Evolutionary conservation across 2,329 filamentous ascomycete genomes (phyloP), one percentile per base, ranked within the genome.

Genomic region (Pseudogymnoascus verrucosus): DNA sequence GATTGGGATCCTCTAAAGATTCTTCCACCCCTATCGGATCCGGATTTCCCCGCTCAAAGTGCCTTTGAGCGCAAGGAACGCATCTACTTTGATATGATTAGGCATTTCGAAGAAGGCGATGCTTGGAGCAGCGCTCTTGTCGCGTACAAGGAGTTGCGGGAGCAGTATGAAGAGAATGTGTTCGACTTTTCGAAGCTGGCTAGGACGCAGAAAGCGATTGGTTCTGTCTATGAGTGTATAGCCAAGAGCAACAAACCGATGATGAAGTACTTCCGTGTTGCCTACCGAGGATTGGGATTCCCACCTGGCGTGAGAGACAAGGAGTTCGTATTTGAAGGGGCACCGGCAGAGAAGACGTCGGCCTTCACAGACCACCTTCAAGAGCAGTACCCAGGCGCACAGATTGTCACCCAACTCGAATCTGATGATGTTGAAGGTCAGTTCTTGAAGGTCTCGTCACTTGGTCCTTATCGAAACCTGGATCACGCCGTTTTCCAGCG

Each of bases 161-260:
- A 80, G n/a, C 92, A 98, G 75, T 99, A 98, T 73, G 92, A 96
- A 77, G 85, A 83, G 68, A 96, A 92, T 65, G 78, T 90, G 0
- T 96, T 93, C 74, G 95, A 99, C 76, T 97, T 96, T 70, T 82
- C 88, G 36, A 97, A 99, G 76, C 82, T 99, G 23, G 93, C 95
- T 0, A 85, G 93, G 66, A 89, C 93, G 0, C 89, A 97, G 74
- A 84, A 92, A 65, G 92, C 93, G 5, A 96, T 96, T 78, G 93
- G 93, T 19, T 90, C 89, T 61, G 92, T 98, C 23, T 93, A 97
- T 74, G 95, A 98, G 74, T 88, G 84, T 12, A 89, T 97, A 66
- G 84, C 89, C 10, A 93, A 91, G 78, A 90, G 90, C 70, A 89
- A 93, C 62, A 89, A 87, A 68, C 78, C 88, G 16, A 85, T 89